phyloP scores from a whole-genome alignment of 176 grass and related monocot genomes.

The Oryza rufipogon region DNA sequence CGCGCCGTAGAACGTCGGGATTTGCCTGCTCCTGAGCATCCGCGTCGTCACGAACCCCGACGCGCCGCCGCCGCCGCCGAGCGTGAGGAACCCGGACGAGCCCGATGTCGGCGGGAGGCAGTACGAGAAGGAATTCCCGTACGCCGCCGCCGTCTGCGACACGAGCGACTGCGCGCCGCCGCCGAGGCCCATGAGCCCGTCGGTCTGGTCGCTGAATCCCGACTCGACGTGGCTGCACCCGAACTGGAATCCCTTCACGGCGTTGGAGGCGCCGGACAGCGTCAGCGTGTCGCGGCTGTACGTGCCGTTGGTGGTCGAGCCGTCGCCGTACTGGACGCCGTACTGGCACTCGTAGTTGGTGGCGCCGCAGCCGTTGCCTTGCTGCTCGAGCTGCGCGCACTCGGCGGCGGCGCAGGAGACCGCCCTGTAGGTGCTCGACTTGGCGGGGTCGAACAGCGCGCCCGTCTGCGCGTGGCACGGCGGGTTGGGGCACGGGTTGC shows the following conservation, averaged over 20 bases:
- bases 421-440: slow-evolving; percentile 61
- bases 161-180: slow-evolving; percentile 56
- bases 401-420: slow-evolving; percentile 51
- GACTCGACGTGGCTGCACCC: slow-evolving; percentile 65
- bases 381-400: slow-evolving; percentile 37
- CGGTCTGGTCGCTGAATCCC: slow-evolving; percentile 50
- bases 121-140: slow-evolving; percentile 68
- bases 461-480: slow-evolving; percentile 53
- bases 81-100: slow-evolving; percentile 59
- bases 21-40: slow-evolving; percentile 36
- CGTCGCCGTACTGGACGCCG: slow-evolving; percentile 61
- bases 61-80: slow-evolving; percentile 29
- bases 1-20: slow-evolving; percentile 70
- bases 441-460: slow-evolving; percentile 50
- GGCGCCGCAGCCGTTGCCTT: slow-evolving; percentile 37
- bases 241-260: slow-evolving; percentile 47
- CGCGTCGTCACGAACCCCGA: slow-evolving; percentile 43
- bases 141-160: slow-evolving; percentile 55
- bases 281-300: slow-evolving; percentile 61
- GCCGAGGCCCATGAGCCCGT: slow-evolving; percentile 79
- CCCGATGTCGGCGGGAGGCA: slow-evolving; percentile 60
- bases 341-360: slow-evolving; percentile 53
- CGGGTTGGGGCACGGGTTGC: slow-evolving; percentile 47
- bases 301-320: slow-evolving; percentile 56
- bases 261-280: slow-evolving; percentile 22